Percentiles rank a stretch among this genome's conserved stretches.
These are phyloP conservation scores for Aspergillus pseudonomiae DNA, from an alignment of 2,329 filamentous ascomycete genomes.

Conservation along the genomic window DNA sequence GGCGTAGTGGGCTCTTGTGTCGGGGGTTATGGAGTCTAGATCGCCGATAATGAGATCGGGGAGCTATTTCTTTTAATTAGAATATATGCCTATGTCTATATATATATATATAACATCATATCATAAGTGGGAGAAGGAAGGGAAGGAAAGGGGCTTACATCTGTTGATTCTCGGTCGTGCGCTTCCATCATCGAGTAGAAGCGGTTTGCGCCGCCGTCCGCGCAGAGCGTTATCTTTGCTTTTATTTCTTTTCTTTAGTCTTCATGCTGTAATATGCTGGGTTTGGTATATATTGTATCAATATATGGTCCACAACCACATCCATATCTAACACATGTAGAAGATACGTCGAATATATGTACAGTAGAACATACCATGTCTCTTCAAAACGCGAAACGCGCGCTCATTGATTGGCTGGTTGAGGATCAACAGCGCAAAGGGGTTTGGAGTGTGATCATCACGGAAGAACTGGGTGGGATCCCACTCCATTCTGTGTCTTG, in stretches of 20 bases:
- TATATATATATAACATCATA: constrained; percentile 14
- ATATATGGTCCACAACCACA: too few relatives aligned
- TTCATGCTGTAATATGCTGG: too few relatives aligned
- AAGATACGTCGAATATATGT: too few relatives aligned
- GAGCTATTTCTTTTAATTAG: constrained; percentile 39
- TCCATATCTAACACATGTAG: too few relatives aligned
- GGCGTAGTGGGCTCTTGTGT: constrained; percentile 68
- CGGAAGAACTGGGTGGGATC: constrained; percentile 46
- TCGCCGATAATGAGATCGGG: constrained; percentile 83
- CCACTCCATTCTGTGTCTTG: constrained; percentile 38
- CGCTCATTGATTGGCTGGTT: constrained; percentile 62
- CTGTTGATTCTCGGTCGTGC: constrained; percentile 30
- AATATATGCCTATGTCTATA: too few relatives aligned
- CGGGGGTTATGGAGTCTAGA: constrained; percentile 75
- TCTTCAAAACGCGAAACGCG: constrained; percentile 41
- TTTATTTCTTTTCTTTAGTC: constrained; percentile 1
- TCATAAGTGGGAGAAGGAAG: not conserved
- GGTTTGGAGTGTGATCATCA: constrained; percentile 25
- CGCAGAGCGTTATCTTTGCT: constrained; percentile 74
- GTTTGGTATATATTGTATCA: too few relatives aligned
- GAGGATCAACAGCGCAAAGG: constrained; percentile 59
- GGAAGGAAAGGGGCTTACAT: constrained; percentile 30
- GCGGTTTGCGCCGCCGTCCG: constrained; percentile 87
- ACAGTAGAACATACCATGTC: constrained; percentile 33
- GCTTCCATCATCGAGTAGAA: constrained; percentile 58